Conservation (phyloP, 2,329 filamentous ascomycete species). For the Tolypocladium pustulatum region DNA sequence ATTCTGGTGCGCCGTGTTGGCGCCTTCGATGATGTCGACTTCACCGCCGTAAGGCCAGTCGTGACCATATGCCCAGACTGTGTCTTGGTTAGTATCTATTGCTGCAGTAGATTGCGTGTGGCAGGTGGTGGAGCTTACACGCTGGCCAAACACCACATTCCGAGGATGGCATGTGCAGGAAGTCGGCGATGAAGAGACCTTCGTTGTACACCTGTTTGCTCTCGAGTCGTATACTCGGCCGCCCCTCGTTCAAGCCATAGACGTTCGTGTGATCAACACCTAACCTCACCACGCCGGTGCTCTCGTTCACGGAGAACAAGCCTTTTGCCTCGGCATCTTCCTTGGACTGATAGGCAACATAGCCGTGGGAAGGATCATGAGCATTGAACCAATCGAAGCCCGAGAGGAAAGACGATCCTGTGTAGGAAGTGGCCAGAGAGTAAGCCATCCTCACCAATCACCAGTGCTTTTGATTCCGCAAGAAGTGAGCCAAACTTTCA, state of each 20-base stretch:
- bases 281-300: conserved; percentile 31
- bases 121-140: conserved; percentile 31
- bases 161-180: conserved; percentile 62
- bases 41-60: conserved; percentile 56
- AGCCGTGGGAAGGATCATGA: conserved; percentile 55
- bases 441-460: conserved; percentile 23
- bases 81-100: neutral
- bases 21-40: conserved; percentile 62
- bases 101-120: too few species aligned
- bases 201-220: conserved; percentile 53
- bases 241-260: conserved; percentile 27
- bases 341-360: conserved; percentile 46
- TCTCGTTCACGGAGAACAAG: conserved; percentile 30
- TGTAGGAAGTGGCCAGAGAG: conserved; percentile 30
- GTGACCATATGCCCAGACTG: conserved; percentile 42
- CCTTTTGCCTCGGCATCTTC: conserved; percentile 26
- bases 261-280: conserved; percentile 31
- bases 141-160: conserved; percentile 66
- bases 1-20: conserved; percentile 50
- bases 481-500: neutral
- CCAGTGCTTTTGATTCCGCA: neutral
- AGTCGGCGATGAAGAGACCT: conserved; percentile 61
- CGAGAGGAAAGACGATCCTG: conserved; percentile 30
- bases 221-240: conserved; percentile 54
- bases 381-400: conserved; percentile 40